These are phyloP conservation scores for Fraxinus paxiana DNA, from an alignment of 305 asterid species.

Conservation along the genomic window DNA sequence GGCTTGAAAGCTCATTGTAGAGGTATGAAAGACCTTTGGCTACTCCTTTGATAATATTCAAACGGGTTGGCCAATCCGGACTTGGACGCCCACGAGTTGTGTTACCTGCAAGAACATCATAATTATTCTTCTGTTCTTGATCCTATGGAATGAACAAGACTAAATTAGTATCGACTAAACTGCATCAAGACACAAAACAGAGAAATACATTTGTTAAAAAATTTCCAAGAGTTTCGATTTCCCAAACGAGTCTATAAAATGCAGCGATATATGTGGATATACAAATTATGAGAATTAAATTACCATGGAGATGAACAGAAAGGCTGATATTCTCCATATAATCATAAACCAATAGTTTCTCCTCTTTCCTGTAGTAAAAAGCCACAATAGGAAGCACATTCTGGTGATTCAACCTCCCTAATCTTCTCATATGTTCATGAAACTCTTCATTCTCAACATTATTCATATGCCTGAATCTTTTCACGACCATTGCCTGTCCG, in stretches of 20 bases:
- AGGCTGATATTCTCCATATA: constrained; percentile 53
- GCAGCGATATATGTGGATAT: not conserved
- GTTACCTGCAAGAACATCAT: constrained; percentile 32
- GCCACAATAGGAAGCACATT: constrained; percentile 58
- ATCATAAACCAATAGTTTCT: constrained; percentile 66
- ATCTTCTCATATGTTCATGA: constrained; percentile 54
- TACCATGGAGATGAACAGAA: constrained; percentile 65
- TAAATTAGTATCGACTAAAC: not conserved
- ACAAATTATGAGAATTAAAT: not conserved
- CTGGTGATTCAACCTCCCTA: constrained; percentile 50
- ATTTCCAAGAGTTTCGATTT: not conserved
- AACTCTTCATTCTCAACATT: constrained; percentile 56
- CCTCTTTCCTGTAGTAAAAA: constrained; percentile 60
- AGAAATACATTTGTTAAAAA: not conserved
- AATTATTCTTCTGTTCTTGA: not conserved
- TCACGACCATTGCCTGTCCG: constrained; percentile 52
- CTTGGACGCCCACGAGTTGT: constrained; percentile 24
- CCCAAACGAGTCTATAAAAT: not conserved
- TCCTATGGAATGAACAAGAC: not conserved
- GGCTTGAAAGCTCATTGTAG: constrained; percentile 57
- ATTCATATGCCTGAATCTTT: constrained; percentile 59
- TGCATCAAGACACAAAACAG: not conserved
- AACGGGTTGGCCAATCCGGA: constrained; percentile 59
- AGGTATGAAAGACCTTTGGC: constrained; percentile 54
- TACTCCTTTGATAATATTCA: constrained; percentile 58